Base-by-base conservation (phyloP, 1,139 yeast genomes). In the Geotrichum bryndzae region DNA sequence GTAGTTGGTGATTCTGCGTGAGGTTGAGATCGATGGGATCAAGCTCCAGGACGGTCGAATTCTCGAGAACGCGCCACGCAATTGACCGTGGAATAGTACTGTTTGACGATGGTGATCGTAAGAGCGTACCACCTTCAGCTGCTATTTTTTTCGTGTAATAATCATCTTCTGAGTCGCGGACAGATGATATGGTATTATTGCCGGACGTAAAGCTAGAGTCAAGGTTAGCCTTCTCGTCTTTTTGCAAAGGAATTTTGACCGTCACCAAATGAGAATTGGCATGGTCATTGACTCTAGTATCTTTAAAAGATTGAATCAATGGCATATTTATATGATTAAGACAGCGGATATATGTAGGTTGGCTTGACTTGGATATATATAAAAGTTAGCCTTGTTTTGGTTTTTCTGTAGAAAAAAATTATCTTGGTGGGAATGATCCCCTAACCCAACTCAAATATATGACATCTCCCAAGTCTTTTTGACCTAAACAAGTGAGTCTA, bases 11-110 rank as follows among this genome's bases (percentile, higher is more conserved):
- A 41, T 41, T 41, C 23, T 59, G 51, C 7, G 53, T 54, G 1
- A 67, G 41, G 22, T 60, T 60, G 31, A 63, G 58, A 61, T 70
- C 72, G 8, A 68, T 61, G 4, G 65, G 68, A 46, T 66, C 67
- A 23, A 70, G 62, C 58, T 69, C 71, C n/a, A 70, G 56, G 10
- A 66, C 64, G 2, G 57, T 63, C 10, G 64, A 53, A 18, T 66
- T 62, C 27, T 59, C 60, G 25, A 69, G 56, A 1, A 69, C 60
- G n/a, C 69, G 61, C 70, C 71, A 70, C 15, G 62, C 56, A 51
- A 70, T 60, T n/a, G 68, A 64, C 23, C 58, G 54, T 1, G 68
- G 65, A 8, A 18, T 41, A 10, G 3, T 10, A n/a, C 23, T 23
- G n/a, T 41, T 41, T n/a, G 22, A n/a, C 2, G 48, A 18, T n/a